Evolutionary conservation across 192 early-diverging fungal species (phyloP), one percentile per base, ranked within the genome.

Genomic region (Coemansia sp.): DNA sequence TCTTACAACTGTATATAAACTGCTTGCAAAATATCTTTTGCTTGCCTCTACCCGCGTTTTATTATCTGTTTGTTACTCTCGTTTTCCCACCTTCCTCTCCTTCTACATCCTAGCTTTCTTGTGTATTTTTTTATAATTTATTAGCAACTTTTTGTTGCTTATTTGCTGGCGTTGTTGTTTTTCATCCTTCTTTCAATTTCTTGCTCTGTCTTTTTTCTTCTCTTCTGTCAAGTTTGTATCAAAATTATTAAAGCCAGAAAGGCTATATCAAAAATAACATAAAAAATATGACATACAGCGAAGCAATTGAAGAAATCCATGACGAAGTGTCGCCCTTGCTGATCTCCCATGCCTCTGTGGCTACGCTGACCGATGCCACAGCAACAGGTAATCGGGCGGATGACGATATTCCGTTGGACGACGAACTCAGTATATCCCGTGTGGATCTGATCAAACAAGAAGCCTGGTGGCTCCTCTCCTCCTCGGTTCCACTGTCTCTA

Each of bases 401-500:
- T n/a, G 25, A 52, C 3, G 35, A 13, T 4, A 17, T 52, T 22
- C 30, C 47, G 3, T 9, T 55, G 8, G 51, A 58, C 19, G 67
- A 63, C 48, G 60, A 71, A 53, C 28, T 48, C 7, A 45, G 18
- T 8, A 6, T 63, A 27, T 43, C 60, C 11, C 67, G 60, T 5
- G 9, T 18, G 5, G 28, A 28, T 6, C 36, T 71, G 45, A 50
- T 65, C 36, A 45, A 37, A 37, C 64, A 74, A 41, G 71, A 74
- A 39, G 42, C 53, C 2, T 28, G 23, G 40, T 74, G 71, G 71
- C 50, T 74, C 10, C 10, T 59, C n/a, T 40, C 41, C 2, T 74
- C 71, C 9, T 63, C 71, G 9, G 22, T 64, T 6, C 85, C 87
- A 1, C 75, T 85, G 14, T 59, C 80, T 2, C 41, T 83, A 24